Conservation (phyloP, 2,329 filamentous ascomycete species). For the Grosmannia serpens region DNA sequence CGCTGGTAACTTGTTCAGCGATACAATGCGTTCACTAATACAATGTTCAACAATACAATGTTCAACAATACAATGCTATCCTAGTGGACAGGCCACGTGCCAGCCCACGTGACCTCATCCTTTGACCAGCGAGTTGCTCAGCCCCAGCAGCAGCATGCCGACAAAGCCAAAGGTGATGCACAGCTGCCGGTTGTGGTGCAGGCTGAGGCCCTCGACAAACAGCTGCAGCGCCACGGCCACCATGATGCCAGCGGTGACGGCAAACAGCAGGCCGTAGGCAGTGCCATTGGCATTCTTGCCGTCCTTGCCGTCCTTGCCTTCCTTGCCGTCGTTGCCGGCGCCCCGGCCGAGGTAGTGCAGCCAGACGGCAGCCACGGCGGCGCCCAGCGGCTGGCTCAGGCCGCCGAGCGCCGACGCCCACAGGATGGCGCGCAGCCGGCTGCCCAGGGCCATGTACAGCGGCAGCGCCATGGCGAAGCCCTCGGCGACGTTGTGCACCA, state of each 20-base stretch:
- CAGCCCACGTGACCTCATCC: conserved; percentile 9
- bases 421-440: conserved; percentile 67
- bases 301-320: conserved; percentile 47
- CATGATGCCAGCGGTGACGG: conserved; percentile 87
- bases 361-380: conserved; percentile 74
- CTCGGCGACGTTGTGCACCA: conserved; percentile 97
- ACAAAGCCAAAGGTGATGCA: conserved; percentile 73
- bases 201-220: conserved; percentile 71
- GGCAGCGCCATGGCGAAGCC: conserved; percentile 91
- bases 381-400: conserved; percentile 75
- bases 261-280: conserved; percentile 76
- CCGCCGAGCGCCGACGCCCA: conserved; percentile 80
- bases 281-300: conserved; percentile 40
- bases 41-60: no score
- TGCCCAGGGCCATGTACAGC: conserved; percentile 80
- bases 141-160: conserved; percentile 77
- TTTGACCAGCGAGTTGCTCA: conserved; percentile 73
- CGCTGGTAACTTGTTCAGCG: no score
- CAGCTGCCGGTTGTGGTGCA: conserved; percentile 68
- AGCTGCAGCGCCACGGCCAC: conserved; percentile 82
- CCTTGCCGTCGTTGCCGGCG: conserved; percentile 36
- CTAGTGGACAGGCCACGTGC: no score
- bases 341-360: conserved; percentile 54
- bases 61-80: no score
- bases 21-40: no score